Conservation (phyloP, 306 rosid genomes). For the Vachellia collinsii region DNA sequence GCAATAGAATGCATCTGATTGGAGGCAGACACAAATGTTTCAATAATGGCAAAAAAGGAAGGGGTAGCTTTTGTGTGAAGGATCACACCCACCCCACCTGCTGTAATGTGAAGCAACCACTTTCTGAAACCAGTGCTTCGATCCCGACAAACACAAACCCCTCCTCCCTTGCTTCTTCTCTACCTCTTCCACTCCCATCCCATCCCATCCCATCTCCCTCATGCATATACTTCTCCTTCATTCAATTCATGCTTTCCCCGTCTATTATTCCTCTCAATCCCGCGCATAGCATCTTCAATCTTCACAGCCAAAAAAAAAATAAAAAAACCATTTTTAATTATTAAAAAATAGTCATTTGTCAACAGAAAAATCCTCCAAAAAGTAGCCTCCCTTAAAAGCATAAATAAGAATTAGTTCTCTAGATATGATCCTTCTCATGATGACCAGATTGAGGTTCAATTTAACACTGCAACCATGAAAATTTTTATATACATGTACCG, state of each 20-base stretch:
- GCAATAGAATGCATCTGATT: background rate
- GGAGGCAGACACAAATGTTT: background rate
- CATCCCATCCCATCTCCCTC: no score
- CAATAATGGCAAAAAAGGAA: background rate
- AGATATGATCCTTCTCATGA: background rate
- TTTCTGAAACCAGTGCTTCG: constrained; percentile 7
- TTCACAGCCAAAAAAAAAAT: no score
- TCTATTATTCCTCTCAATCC: no score
- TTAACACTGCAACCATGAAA: background rate
- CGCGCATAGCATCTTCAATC: no score
- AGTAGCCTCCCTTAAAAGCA: background rate
- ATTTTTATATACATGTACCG: background rate
- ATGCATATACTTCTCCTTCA: background rate
- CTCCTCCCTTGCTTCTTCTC: background rate
- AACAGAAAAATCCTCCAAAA: no score
- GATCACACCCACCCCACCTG: background rate
- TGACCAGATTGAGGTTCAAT: background rate
- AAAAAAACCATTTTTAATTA: background rate
- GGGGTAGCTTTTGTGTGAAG: background rate
- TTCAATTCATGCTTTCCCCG: background rate
- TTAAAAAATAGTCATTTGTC: background rate
- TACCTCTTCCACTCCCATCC: no score
- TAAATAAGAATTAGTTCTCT: no score
- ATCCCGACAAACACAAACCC: background rate
- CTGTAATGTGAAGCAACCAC: constrained; percentile 16